Conservation (phyloP, 345 rosid species). For the Arabis hirsuta region DNA sequence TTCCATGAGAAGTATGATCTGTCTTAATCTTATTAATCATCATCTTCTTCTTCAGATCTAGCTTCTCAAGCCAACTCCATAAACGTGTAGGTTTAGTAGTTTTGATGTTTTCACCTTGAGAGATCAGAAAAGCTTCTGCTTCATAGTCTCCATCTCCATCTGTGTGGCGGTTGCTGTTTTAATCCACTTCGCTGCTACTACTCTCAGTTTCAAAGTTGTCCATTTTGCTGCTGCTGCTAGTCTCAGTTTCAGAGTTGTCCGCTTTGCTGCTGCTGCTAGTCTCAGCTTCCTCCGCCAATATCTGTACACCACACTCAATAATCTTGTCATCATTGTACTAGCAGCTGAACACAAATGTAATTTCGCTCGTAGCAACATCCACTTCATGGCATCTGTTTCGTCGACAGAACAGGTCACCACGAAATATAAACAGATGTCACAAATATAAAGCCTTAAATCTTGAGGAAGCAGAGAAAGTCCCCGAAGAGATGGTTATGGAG, state of each 20-base stretch:
- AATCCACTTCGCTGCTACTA: too few species aligned
- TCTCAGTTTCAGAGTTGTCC: neutral
- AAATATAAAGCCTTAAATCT: neutral
- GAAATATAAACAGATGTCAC: conserved; percentile 17
- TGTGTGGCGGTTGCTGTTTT: neutral
- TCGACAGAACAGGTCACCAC: neutral
- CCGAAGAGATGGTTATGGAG: neutral
- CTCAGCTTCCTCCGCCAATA: neutral
- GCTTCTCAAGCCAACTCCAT: neutral
- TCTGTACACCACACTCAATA: conserved; percentile 10
- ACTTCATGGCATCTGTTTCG: neutral
- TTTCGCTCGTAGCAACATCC: neutral
- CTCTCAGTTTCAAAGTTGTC: neutral
- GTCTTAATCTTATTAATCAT: neutral
- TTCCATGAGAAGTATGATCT: neutral
- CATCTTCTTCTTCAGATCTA: neutral
- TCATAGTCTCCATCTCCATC: conserved; percentile 12
- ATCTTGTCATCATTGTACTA: neutral
- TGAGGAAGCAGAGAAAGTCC: neutral
- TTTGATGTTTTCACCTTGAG: too few species aligned
- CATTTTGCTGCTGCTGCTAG: neutral
- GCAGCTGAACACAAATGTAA: conserved; percentile 1
- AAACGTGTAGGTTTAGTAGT: neutral
- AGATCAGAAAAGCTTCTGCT: neutral
- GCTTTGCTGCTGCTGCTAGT: neutral